These are phyloP conservation scores for Albugo laibachii DNA, from an alignment of 352 stramenopile genomes.

Conservation along the genomic window DNA sequence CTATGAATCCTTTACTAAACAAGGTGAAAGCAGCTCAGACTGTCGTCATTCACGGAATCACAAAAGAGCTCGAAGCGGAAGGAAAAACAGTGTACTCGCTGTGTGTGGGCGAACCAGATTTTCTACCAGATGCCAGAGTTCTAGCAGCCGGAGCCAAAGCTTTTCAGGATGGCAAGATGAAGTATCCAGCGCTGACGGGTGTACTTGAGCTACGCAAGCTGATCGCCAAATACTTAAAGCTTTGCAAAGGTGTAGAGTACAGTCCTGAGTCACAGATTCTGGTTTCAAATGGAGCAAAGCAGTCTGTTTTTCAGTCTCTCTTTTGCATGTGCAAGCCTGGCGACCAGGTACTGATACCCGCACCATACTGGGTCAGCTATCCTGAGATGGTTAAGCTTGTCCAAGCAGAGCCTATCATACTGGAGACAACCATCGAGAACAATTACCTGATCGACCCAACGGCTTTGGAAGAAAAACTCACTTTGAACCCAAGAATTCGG, in stretches of 20 bases:
- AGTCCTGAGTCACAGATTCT: constrained; percentile 82
- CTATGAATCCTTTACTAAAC: constrained; percentile 57
- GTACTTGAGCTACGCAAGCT: constrained; percentile 70
- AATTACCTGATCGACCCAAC: constrained; percentile 82
- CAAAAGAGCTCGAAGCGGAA: constrained; percentile 88
- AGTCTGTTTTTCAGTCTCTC: constrained; percentile 86
- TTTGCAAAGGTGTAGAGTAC: constrained; percentile 83
- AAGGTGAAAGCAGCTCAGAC: constrained; percentile 78
- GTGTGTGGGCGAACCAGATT: constrained; percentile 93
- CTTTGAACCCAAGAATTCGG: constrained; percentile 49
- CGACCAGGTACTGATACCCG: constrained; percentile 90
- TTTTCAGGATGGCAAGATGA: constrained; percentile 62
- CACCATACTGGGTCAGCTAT: constrained; percentile 95
- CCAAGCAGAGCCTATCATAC: constrained; percentile 74
- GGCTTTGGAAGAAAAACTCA: constrained; percentile 52
- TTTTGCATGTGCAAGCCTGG: constrained; percentile 79
- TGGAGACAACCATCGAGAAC: constrained; percentile 82
- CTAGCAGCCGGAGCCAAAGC: constrained; percentile 74
- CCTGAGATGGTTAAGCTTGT: constrained; percentile 90
- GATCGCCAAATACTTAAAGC: constrained; percentile 81
- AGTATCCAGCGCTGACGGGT: constrained; percentile 91
- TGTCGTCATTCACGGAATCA: constrained; percentile 85
- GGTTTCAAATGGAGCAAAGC: constrained; percentile 92
- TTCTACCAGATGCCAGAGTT: constrained; percentile 75
- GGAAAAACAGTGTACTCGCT: constrained; percentile 82